Percentiles rank a stretch among this genome's conserved stretches.
phyloP scores from a whole-genome alignment of 2,329 filamentous ascomycete genomes.

The Aureobasidium sp. region DNA sequence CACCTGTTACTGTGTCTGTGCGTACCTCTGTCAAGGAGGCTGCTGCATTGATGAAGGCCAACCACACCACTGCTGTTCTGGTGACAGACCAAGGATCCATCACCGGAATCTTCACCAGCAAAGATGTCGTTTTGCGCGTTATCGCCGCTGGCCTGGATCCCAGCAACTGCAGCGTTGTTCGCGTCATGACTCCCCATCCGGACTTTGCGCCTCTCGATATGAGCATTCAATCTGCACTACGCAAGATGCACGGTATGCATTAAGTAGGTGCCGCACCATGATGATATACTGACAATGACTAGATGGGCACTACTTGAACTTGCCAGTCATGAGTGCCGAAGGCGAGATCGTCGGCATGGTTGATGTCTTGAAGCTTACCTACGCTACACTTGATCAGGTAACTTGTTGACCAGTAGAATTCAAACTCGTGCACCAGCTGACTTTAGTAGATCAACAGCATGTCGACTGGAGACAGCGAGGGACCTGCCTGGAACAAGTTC shows the following conservation, averaged over 20 bases:
- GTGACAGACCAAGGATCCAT: slow-evolving; percentile 96
- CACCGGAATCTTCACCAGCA: slow-evolving; percentile 98
- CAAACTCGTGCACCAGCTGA: slow-evolving; percentile 9
- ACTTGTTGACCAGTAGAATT: neutral
- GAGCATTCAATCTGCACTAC: slow-evolving; percentile 94
- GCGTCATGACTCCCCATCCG: slow-evolving; percentile 97
- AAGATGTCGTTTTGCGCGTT: slow-evolving; percentile 95
- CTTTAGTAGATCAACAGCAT: slow-evolving; percentile 70
- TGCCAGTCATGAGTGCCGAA: slow-evolving; percentile 92
- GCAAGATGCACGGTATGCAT: slow-evolving; percentile 93
- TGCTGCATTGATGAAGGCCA: slow-evolving; percentile 94
- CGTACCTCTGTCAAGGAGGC: slow-evolving; percentile 95
- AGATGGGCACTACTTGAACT: slow-evolving; percentile 94
- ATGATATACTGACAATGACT: neutral
- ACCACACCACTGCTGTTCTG: slow-evolving; percentile 92
- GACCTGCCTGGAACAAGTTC: slow-evolving; percentile 99
- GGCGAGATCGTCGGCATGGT: slow-evolving; percentile 99
- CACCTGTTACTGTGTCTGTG: slow-evolving; percentile 90
- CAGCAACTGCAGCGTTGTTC: slow-evolving; percentile 89
- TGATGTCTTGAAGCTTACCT: slow-evolving; percentile 95
- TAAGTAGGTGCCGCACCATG: neutral
- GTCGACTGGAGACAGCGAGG: slow-evolving; percentile 79
- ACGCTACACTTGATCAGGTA: slow-evolving; percentile 94
- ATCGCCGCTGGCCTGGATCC: slow-evolving; percentile 96
- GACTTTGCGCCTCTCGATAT: slow-evolving; percentile 98